These are phyloP conservation scores for Chlorella sorokiniana DNA, from an alignment of 139 green algal species.

Conservation along the genomic window DNA sequence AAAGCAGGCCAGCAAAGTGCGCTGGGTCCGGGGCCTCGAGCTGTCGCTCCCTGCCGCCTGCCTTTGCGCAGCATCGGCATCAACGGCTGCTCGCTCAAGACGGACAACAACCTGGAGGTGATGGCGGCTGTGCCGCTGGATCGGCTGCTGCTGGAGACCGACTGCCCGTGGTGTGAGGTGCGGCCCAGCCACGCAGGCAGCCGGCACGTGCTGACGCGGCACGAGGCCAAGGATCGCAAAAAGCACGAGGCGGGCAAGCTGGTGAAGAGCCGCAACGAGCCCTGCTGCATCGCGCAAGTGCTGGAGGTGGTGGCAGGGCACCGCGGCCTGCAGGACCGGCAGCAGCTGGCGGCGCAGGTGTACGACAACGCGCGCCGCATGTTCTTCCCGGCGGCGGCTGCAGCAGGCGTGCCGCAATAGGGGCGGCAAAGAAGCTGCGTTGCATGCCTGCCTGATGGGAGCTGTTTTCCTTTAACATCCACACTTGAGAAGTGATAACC, in stretches of 20 bases:
- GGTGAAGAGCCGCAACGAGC: slow-evolving; percentile 92
- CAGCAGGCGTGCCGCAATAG: not conserved
- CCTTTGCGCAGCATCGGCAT: slow-evolving; percentile 61
- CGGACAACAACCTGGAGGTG: slow-evolving; percentile 79
- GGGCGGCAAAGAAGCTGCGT: not conserved
- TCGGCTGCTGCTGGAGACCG: slow-evolving; percentile 87
- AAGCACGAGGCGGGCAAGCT: slow-evolving; percentile 64
- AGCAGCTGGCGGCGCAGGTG: slow-evolving; percentile 41
- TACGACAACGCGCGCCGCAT: slow-evolving; percentile 51
- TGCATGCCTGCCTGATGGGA: not conserved
- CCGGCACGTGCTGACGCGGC: slow-evolving; percentile 45
- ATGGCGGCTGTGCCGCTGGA: slow-evolving; percentile 67
- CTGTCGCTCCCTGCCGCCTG: too few relatives aligned
- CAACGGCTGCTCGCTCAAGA: slow-evolving; percentile 91
- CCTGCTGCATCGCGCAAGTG: slow-evolving; percentile 71
- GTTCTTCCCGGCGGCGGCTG: too few relatives aligned
- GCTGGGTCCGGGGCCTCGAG: too few relatives aligned
- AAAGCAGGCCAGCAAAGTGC: not conserved
- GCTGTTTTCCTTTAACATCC: not conserved
- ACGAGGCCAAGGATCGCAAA: slow-evolving; percentile 74
- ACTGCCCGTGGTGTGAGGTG: slow-evolving; percentile 87
- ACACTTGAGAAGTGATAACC: too few relatives aligned
- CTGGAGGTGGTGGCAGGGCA: slow-evolving; percentile 70
- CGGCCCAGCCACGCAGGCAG: slow-evolving; percentile 54
- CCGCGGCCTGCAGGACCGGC: slow-evolving; percentile 34